phyloP scores from a whole-genome alignment of 306 rosid genomes.

The Delonix regia region DNA sequence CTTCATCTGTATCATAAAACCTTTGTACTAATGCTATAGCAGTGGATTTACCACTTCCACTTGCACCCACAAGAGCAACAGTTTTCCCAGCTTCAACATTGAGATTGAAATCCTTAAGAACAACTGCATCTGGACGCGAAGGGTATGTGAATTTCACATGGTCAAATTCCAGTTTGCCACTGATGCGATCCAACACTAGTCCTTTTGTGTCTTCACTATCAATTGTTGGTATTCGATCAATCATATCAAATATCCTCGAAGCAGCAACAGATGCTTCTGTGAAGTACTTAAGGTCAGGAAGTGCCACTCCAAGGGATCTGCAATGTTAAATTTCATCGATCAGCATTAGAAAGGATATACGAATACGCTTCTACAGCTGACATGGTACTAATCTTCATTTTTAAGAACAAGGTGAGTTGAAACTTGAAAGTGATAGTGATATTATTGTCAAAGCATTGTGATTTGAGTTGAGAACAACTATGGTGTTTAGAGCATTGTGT shows the following conservation, averaged over 20 bases:
- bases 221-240: slow-evolving; percentile 67
- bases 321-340: slow-evolving; percentile 15
- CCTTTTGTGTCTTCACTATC: slow-evolving; percentile 77
- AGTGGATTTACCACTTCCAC: slow-evolving; percentile 96
- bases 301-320: slow-evolving; percentile 94
- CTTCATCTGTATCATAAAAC: slow-evolving; percentile 81
- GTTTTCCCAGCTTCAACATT: slow-evolving; percentile 79
- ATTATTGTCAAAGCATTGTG: not conserved
- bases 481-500: not conserved
- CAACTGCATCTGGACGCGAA: slow-evolving; percentile 68
- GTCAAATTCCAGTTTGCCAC: slow-evolving; percentile 68
- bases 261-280: slow-evolving; percentile 89
- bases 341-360: not conserved
- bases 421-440: not conserved
- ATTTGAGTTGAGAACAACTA: not conserved
- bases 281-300: slow-evolving; percentile 90
- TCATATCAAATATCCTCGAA: slow-evolving; percentile 64
- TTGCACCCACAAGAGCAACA: slow-evolving; percentile 90
- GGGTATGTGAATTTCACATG: slow-evolving; percentile 79
- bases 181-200: slow-evolving; percentile 47
- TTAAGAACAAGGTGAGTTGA: not conserved
- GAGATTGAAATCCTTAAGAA: slow-evolving; percentile 77
- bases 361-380: not conserved
- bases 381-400: not conserved
- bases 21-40: slow-evolving; percentile 82